Conservation (phyloP, 1,284 basidiomycete species). For the Cronartium quercuum region DNA sequence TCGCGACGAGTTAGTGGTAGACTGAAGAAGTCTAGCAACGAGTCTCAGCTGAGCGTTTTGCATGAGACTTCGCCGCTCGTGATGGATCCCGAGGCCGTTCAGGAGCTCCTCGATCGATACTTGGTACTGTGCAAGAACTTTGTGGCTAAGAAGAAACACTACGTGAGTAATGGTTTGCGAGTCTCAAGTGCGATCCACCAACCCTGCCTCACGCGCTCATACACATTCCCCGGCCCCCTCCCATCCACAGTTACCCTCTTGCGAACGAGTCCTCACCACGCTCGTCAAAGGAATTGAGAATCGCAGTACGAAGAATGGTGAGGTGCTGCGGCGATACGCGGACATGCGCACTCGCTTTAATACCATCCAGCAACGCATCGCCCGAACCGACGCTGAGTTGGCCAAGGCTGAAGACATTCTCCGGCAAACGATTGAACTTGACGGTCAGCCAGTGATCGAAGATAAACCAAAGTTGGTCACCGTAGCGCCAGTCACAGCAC, state of each 20-base stretch:
- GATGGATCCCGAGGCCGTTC: neutral
- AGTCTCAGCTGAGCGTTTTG: neutral
- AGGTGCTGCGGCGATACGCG: constrained; percentile 17
- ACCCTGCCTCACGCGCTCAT: neutral
- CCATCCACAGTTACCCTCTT: constrained; percentile 15
- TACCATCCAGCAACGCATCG: constrained; percentile 12
- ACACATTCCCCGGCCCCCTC: neutral
- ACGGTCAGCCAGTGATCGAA: neutral
- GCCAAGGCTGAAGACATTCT: neutral
- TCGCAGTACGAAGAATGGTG: constrained; percentile 28
- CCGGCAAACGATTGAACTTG: constrained; percentile 1
- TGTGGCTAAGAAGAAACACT: constrained; percentile 31
- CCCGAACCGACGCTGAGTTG: neutral
- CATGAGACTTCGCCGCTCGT: neutral
- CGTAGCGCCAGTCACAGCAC: neutral
- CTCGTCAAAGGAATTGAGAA: constrained; percentile 25
- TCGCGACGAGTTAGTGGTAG: neutral
- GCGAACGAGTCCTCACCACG: constrained; percentile 24
- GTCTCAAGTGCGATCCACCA: neutral
- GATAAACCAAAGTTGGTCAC: neutral
- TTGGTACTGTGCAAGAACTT: constrained; percentile 18
- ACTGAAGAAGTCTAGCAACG: neutral
- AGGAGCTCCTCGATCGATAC: constrained; percentile 18
- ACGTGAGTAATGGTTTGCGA: constrained; percentile 2
- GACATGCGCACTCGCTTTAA: constrained; percentile 18